Percentiles rank a stretch among this genome's conserved stretches.
Evolutionary conservation across 2,329 filamentous ascomycete species (phyloP).

Genomic region (Cytospora leucostoma): DNA sequence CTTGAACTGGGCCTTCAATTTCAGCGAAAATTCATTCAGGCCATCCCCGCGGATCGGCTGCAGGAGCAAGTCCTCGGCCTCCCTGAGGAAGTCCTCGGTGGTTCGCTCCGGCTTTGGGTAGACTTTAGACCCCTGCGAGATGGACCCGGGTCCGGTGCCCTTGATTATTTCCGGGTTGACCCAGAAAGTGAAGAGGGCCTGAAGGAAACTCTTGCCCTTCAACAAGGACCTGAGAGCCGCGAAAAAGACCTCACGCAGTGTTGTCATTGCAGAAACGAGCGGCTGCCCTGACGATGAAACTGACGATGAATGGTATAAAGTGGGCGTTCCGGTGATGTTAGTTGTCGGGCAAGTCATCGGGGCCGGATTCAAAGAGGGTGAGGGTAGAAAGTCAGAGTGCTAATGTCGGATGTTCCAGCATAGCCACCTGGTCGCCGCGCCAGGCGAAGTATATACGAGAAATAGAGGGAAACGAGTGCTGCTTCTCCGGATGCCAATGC

Average conservation of each 20-base stretch:
- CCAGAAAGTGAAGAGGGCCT: conserved; percentile 59
- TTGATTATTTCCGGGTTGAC: conserved; percentile 44
- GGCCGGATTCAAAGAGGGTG: not conserved
- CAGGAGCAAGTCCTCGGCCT: conserved; percentile 56
- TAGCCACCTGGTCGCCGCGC: not conserved
- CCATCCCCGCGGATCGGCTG: conserved; percentile 48
- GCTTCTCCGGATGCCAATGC: too few species aligned
- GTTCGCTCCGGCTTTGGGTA: conserved; percentile 33
- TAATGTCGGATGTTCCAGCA: not conserved
- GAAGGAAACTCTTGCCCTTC: conserved; percentile 60
- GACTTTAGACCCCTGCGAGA: conserved; percentile 27
- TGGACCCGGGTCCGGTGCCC: conserved; percentile 19
- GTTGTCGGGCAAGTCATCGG: conserved; percentile 30
- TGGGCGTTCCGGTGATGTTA: conserved; percentile 13
- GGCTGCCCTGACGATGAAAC: conserved; percentile 48
- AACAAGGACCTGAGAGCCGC: conserved; percentile 60
- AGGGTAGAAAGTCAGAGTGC: not conserved
- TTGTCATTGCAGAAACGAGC: conserved; percentile 59
- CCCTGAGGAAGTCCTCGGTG: conserved; percentile 55
- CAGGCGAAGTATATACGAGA: not conserved
- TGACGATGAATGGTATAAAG: conserved; percentile 36
- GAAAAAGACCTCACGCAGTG: conserved; percentile 55
- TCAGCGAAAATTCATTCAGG: conserved; percentile 49
- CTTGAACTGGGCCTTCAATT: conserved; percentile 57
- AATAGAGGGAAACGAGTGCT: too few species aligned